Conservation (phyloP, 495 filamentous ascomycete species). For the Neurospora sp. region DNA sequence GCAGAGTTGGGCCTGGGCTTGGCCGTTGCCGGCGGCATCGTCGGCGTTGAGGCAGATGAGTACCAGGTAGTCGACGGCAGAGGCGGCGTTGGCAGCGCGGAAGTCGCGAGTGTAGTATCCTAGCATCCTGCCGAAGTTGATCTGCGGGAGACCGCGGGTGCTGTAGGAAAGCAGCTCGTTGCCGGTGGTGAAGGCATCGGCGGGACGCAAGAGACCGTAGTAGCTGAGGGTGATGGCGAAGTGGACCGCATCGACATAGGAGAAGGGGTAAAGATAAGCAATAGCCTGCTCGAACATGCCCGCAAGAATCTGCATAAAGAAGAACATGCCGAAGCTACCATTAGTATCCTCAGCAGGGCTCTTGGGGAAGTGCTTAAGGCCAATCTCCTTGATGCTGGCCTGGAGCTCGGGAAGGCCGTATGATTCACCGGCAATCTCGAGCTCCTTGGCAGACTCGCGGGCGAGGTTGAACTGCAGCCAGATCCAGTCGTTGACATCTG, state of each 20-base stretch:
- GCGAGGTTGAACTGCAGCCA: constrained; percentile 94
- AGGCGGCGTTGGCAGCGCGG: constrained; percentile 73
- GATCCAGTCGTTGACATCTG: constrained; percentile 86
- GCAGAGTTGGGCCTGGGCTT: constrained; percentile 69
- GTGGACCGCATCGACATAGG: constrained; percentile 86
- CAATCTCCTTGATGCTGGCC: constrained; percentile 75
- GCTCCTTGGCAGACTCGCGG: constrained; percentile 69
- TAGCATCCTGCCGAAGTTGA: constrained; percentile 88
- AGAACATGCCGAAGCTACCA: constrained; percentile 78
- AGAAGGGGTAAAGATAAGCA: constrained; percentile 77
- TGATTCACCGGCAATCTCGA: constrained; percentile 76
- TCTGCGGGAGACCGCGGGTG: constrained; percentile 71
- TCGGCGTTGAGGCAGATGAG: constrained; percentile 91
- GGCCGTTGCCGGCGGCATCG: constrained; percentile 57
- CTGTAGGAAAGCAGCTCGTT: constrained; percentile 60
- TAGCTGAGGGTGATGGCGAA: constrained; percentile 84
- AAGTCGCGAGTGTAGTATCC: constrained; percentile 95
- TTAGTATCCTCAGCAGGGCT: constrained; percentile 56
- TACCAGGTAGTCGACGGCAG: constrained; percentile 86
- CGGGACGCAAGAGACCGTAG: constrained; percentile 83
- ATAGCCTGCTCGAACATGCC: constrained; percentile 96
- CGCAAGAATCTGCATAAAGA: constrained; percentile 78
- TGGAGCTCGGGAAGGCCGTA: constrained; percentile 84
- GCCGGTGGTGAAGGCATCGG: constrained; percentile 56
- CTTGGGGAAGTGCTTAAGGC: constrained; percentile 70